A percentile compares a stretch with the other conserved stretches of the same genome.
Conservation (phyloP, 306 rosid genomes). For the Oemleria cerasiformis region DNA sequence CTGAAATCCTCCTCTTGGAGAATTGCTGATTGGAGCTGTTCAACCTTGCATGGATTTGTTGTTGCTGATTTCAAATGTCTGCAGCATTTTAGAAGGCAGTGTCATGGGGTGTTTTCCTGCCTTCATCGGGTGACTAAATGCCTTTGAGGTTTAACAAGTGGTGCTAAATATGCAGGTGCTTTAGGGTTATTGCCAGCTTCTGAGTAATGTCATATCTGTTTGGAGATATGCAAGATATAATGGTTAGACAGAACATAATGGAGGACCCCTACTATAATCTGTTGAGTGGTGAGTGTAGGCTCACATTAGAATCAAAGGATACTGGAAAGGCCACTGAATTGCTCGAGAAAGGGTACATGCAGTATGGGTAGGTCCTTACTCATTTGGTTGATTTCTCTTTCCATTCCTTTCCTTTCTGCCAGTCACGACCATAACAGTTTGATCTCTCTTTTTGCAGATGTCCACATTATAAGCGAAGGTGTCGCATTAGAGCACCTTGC, state of each 20-base stretch:
- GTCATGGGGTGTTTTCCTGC: slow-evolving; percentile 60
- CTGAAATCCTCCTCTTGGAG: slow-evolving; percentile 55
- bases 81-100: slow-evolving; percentile 75
- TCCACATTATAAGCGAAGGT: slow-evolving; percentile 68
- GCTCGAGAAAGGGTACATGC: slow-evolving; percentile 49
- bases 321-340: slow-evolving; percentile 15
- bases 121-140: slow-evolving; percentile 67
- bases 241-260: slow-evolving; percentile 22
- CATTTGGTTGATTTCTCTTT: neutral
- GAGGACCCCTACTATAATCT: slow-evolving; percentile 10
- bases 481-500: slow-evolving; percentile 80
- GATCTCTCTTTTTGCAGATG: slow-evolving; percentile 48
- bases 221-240: slow-evolving; percentile 30
- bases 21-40: slow-evolving; percentile 77
- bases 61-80: slow-evolving; percentile 75
- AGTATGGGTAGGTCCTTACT: slow-evolving; percentile 49
- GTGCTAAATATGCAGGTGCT: slow-evolving; percentile 82
- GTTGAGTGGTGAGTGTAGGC: slow-evolving; percentile 27
- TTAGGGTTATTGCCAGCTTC: slow-evolving; percentile 40
- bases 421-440: neutral
- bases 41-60: slow-evolving; percentile 58
- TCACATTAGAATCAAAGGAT: slow-evolving; percentile 38
- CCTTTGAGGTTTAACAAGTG: slow-evolving; percentile 44
- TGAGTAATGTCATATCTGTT: slow-evolving; percentile 34
- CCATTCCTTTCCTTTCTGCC: neutral